These are phyloP conservation scores for Lipomyces spencermartinsiae DNA, from an alignment of 805 yeast genomes.

Conservation along the genomic window DNA sequence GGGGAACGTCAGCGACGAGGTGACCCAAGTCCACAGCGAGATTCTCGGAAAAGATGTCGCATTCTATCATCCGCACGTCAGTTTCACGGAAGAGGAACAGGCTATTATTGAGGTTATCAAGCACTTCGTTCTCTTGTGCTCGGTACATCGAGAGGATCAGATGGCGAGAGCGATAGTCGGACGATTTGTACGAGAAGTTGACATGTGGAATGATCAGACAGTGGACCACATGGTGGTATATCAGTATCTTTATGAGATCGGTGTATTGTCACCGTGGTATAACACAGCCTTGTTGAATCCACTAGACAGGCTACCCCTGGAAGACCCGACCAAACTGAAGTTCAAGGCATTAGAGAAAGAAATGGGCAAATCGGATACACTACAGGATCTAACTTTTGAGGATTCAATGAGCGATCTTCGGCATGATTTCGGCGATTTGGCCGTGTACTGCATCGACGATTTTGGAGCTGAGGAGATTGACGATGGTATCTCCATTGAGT, in stretches of 20 bases:
- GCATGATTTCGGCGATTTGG: constrained; percentile 46
- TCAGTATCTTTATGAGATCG: constrained; percentile 38
- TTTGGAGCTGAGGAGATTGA: constrained; percentile 86
- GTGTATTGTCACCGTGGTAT: constrained; percentile 38
- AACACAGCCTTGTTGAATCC: constrained; percentile 17
- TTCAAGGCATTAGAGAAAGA: background rate
- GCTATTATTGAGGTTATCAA: constrained; percentile 27
- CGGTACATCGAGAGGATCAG: constrained; percentile 3
- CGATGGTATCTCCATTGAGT: constrained; percentile 79
- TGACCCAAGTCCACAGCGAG: background rate
- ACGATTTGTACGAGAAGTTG: constrained; percentile 24
- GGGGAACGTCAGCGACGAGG: background rate
- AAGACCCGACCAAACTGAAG: constrained; percentile 8
- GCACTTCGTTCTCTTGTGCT: background rate
- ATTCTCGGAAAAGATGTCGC: constrained; percentile 2
- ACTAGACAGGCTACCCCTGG: constrained; percentile 11
- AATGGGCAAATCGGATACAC: background rate
- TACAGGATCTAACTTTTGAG: background rate
- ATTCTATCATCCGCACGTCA: background rate
- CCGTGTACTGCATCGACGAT: constrained; percentile 84
- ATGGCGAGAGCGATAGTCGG: constrained; percentile 21
- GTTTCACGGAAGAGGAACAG: constrained; percentile 17
- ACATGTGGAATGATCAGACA: constrained; percentile 19
- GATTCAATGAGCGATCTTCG: constrained; percentile 27
- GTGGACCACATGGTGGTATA: constrained; percentile 7